Base-by-base conservation (phyloP, 1,139 yeast species). In the Debaryomycetaceae sp. region DNA sequence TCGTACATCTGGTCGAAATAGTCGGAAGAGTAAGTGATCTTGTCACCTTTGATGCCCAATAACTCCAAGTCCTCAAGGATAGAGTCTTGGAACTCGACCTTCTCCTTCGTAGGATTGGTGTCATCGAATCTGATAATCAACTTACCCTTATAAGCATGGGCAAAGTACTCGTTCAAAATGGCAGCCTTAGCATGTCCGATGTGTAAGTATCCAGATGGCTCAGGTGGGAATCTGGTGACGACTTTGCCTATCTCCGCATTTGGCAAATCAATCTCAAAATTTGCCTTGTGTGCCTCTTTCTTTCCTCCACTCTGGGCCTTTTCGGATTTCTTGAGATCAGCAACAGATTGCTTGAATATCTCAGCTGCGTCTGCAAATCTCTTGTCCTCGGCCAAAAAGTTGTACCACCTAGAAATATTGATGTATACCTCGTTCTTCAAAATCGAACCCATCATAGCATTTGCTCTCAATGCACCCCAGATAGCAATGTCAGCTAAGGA, bases 131-230 rank as follows among this genome's bases (percentile, higher is more conserved):
- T 81, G 59, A 89, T 82, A 61, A 89, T 87, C 63, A 89, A 77
- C 68, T 88, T 88, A 65, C 97, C 97, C 60, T 89, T 84, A 76
- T 88, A 88, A 58, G 80, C 83, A 55, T 87, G 83, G 42, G 97
- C 97, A 71, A 88, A 89, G 71, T 87, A 88, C 69, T 89, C 89
- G 74, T 89, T 89, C 61, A 89, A 76, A 48, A 89, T 75, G 44
- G 96, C 96, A 45, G 97, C 97, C 70, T 89, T 89, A 50, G 96
- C 96, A 63, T 89, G 97, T 53, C 97, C 97, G 69, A 66, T 65
- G 85, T 89, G 76, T 65, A 89, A 76, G 68, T 87, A 89, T 75
- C 97, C 97, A 72, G 93, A 85, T 42, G 81, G 81, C 57, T 76
- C 81, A 47, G 90, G 90, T 54, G 97, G 97, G 81, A 89, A 89